Conservation (phyloP, 805 yeast genomes). For the Yueomyces sp. region DNA sequence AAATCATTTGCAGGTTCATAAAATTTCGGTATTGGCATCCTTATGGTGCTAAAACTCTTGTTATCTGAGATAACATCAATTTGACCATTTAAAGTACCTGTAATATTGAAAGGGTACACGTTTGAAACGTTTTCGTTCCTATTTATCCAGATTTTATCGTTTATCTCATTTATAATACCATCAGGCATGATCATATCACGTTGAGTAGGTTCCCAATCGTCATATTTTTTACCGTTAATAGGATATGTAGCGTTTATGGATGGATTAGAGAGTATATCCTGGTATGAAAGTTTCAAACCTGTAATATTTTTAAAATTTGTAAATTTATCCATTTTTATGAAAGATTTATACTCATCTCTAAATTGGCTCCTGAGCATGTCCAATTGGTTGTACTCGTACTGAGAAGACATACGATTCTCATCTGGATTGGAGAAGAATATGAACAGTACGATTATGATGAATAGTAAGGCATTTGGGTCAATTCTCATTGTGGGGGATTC, state of each 20-base stretch:
- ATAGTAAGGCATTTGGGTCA: slow-evolving; percentile 21
- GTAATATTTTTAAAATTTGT: slow-evolving; percentile 59
- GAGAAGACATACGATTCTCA: slow-evolving; percentile 23
- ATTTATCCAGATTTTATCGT: slow-evolving; percentile 36
- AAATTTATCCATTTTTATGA: slow-evolving; percentile 31
- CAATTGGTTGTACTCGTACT: slow-evolving; percentile 28
- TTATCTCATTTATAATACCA: slow-evolving; percentile 34
- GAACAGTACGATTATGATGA: slow-evolving; percentile 19
- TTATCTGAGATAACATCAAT: slow-evolving; percentile 19
- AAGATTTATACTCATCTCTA: slow-evolving; percentile 20
- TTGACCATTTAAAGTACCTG: slow-evolving; percentile 34
- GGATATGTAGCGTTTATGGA: slow-evolving; percentile 44
- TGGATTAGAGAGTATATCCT: slow-evolving; percentile 36
- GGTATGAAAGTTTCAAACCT: slow-evolving; percentile 55
- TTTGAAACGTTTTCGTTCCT: slow-evolving; percentile 17
- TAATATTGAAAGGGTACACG: slow-evolving; percentile 31
- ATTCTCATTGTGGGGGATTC: slow-evolving; percentile 17
- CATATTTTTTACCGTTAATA: slow-evolving; percentile 31
- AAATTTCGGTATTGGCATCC: slow-evolving; percentile 25
- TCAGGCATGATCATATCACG: slow-evolving; percentile 48
- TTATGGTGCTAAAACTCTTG: slow-evolving; percentile 6
- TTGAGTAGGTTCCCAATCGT: slow-evolving; percentile 36
- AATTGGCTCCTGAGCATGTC: slow-evolving; percentile 26
- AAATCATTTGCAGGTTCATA: slow-evolving; percentile 19
- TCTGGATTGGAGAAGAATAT: slow-evolving; percentile 22